These are phyloP conservation scores for Mixia osmundae DNA, from an alignment of 1,284 basidiomycete genomes.

Conservation along the genomic window DNA sequence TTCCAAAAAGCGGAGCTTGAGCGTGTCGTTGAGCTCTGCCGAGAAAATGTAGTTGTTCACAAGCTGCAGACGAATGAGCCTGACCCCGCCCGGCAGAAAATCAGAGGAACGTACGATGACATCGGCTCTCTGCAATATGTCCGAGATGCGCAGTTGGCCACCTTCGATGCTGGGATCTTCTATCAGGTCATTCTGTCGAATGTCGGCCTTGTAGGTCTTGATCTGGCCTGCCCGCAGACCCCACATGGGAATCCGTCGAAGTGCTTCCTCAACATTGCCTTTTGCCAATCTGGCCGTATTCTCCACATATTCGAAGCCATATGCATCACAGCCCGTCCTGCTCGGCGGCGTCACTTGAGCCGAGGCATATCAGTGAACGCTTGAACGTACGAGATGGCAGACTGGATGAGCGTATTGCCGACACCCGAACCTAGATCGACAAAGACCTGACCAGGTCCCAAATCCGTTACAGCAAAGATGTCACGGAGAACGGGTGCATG, in stretches of 20 bases:
- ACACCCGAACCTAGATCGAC: conserved; percentile 34
- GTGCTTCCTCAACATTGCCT: conserved; percentile 27
- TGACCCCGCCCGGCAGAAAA: background rate
- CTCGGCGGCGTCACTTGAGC: background rate
- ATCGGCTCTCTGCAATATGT: conserved; percentile 26
- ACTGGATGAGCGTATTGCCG: conserved; percentile 31
- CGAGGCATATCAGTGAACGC: background rate
- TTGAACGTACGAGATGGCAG: conserved; percentile 23
- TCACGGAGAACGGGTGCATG: conserved; percentile 24
- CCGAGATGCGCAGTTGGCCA: conserved; percentile 19
- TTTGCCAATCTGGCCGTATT: conserved; percentile 27
- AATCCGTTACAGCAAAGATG: conserved; percentile 20
- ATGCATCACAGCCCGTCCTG: conserved; percentile 25
- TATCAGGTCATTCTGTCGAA: too few species aligned
- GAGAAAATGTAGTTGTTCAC: conserved; percentile 34
- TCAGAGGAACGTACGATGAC: conserved; percentile 24
- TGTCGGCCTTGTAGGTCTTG: conserved; percentile 29
- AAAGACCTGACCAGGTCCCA: conserved; percentile 22
- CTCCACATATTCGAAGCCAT: conserved; percentile 31
- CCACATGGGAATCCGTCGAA: conserved; percentile 29
- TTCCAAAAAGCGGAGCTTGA: conserved; percentile 32
- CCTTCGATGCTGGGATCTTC: too few species aligned
- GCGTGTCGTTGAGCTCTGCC: conserved; percentile 28
- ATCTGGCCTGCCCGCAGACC: conserved; percentile 24
- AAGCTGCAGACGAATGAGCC: conserved; percentile 14